A percentile compares a stretch with the other conserved stretches of the same genome.
Conservation (phyloP, 140 eudicot genomes). For the Erigeron philadelphicus region DNA sequence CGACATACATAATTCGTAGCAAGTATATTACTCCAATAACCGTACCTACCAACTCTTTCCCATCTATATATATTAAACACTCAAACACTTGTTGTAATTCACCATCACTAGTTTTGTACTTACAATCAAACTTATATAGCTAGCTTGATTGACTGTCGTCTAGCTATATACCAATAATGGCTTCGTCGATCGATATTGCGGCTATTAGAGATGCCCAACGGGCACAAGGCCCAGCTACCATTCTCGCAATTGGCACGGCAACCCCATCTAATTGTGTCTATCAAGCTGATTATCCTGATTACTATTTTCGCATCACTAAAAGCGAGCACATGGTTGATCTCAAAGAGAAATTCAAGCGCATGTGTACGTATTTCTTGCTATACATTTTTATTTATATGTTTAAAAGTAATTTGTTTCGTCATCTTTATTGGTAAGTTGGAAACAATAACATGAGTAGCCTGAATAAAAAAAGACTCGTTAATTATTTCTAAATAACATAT, state of each 20-base stretch:
- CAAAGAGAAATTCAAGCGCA: conserved; percentile 45
- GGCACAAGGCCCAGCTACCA: conserved; percentile 37
- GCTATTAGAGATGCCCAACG: conserved; percentile 37
- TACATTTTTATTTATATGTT: neutral
- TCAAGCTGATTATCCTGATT: conserved; percentile 46
- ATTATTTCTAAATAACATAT: too few relatives aligned
- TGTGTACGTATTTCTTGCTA: conserved; percentile 32
- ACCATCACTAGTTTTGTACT: too few relatives aligned
- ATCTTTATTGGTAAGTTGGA: too few relatives aligned
- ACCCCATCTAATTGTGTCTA: conserved; percentile 38
- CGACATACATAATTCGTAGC: too few relatives aligned
- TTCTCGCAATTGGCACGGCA: conserved; percentile 47
- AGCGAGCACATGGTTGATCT: conserved; percentile 44
- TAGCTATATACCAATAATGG: neutral
- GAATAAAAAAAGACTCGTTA: too few relatives aligned
- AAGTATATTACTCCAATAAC: too few relatives aligned
- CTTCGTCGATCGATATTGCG: conserved; percentile 27
- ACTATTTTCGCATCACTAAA: conserved; percentile 41
- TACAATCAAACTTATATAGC: too few relatives aligned
- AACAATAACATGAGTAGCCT: too few relatives aligned
- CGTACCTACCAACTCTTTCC: too few relatives aligned
- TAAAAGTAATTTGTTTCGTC: neutral
- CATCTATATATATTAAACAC: too few relatives aligned
- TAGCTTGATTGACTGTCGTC: too few relatives aligned
- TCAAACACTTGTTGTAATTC: too few relatives aligned